Evolutionary conservation across 1,284 basidiomycete genomes (phyloP), one percentile per base, ranked within the genome.

Genomic region (Trametes pubescens): DNA sequence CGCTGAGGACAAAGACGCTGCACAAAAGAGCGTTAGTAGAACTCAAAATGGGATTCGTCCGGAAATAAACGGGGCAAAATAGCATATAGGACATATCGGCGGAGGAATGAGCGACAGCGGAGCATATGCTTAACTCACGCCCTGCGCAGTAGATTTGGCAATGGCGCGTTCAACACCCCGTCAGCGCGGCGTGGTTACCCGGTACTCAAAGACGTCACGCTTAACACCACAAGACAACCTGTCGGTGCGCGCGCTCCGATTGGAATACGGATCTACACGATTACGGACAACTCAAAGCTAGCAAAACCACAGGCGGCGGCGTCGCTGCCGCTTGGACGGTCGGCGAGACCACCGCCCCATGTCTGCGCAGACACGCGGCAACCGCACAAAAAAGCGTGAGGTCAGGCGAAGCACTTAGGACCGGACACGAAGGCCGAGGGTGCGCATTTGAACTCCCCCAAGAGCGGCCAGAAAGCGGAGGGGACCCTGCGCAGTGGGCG

Each of bases 1-100:
- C 79, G 5, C 86, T 72, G 64, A 86, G 83, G 10, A 86, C 73
- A 37, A 71, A 71, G 26, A 71, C 60, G 56, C 69, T 69, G 59
- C n/a, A 40, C 14, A 18, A 10, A 51, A 14, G 14, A 38, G 44
- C 21, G 44, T 65, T 13, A 63, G 61, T 22, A 2, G 10, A 10
- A 4, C n/a, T 11, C 22, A 5, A 38, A 2, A 3, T 18, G 18
- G 40, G 18, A 7, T 3, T 1, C 40, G 8, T 2, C 14, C 18
- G 18, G 16, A n/a, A 18, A 43, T 18, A 18, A 43, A n/a, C 40
- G 18, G 14, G 14, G 40, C 4, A 43, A 43, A 43, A 43, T 43
- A 43, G 40, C 40, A 16, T 13, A 38, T 13, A 22, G 22, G 22
- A 32, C 24, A 34, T 16, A 11, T 18, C 16, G n/a, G 49, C 9